Conservation (phyloP, 1,284 basidiomycete species). For the Cryptococcus sp. region DNA sequence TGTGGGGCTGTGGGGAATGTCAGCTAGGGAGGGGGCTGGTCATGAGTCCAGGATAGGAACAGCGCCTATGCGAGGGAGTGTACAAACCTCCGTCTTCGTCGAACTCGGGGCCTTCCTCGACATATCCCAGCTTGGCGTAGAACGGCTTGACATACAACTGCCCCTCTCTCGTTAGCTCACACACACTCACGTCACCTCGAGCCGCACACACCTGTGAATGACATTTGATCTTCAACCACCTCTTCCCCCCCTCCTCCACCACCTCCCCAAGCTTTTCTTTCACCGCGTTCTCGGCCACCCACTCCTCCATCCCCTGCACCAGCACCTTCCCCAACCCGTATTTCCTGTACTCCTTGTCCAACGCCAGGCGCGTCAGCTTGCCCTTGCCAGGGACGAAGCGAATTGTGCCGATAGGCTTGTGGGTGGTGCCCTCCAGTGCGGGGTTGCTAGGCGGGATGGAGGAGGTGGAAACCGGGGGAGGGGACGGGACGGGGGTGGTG, state of each 20-base stretch:
- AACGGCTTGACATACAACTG: constrained; percentile 31
- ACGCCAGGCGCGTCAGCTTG: constrained; percentile 45
- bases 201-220: constrained; percentile 36
- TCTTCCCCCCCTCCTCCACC: constrained; percentile 18
- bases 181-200: background rate
- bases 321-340: constrained; percentile 43
- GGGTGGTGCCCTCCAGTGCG: constrained; percentile 7
- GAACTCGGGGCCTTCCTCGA: constrained; percentile 59
- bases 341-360: constrained; percentile 34
- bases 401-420: constrained; percentile 42
- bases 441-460: constrained; percentile 15
- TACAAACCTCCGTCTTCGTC: constrained; percentile 60
- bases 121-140: constrained; percentile 59
- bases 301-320: constrained; percentile 17
- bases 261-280: constrained; percentile 5
- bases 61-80: too few relatives aligned
- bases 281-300: constrained; percentile 4
- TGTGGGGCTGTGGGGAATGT: constrained; percentile 13
- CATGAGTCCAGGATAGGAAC: too few relatives aligned
- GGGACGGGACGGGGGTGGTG: constrained; percentile 21
- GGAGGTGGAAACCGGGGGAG: constrained; percentile 15
- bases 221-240: constrained; percentile 28
- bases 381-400: constrained; percentile 36
- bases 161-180: background rate
- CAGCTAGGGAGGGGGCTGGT: too few relatives aligned